Evolutionary conservation across 441 rosid genomes (phyloP), one percentile per base, ranked within the genome.

Genomic region (Euphorbia celastroides): DNA sequence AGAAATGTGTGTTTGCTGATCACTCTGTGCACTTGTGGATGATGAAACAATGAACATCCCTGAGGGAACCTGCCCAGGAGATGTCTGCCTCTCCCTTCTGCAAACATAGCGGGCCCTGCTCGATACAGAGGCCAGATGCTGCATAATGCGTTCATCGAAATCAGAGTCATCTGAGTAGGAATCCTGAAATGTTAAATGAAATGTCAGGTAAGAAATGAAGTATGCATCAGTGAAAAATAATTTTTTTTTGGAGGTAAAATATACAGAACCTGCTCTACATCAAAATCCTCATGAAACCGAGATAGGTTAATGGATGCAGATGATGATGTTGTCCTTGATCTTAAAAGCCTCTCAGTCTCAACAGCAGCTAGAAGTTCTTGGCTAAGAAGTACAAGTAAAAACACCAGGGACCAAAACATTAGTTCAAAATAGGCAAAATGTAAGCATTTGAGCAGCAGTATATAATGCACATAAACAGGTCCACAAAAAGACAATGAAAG

Each of bases 301-400:
- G 36, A 58, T 30, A 70, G 58, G 27, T 75, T 62, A 23, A 69
- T 30, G 20, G 84, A 64, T 52, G 79, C 42, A 46, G 78, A 56
- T 26, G 81, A 62, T 72, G 87, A 64, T 32, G 63, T 25, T 68
- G 62, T 81, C 57, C 74, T 86, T 28, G 85, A 77, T 85, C 87
- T 80, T 48, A 71, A 61, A 25, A 25, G 59, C 72, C 90, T 83
- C 78, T 87, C 97, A 64, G 64, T 79, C 59, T 81, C 90, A 51
- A 90, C 79, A 71, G 89, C 89, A 72, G 79, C 76, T 38, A 92
- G 79, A 73, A 92, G 88, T 79, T 92, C 97, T 82, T 90, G 98
- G 78, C 96, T 92, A 76, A 60, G 70, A 74, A 17, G 74, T 32
- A 41, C 0, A 65, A 62, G 19, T 7, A 56, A 54, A 32, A 4